Evolutionary conservation across 202 grass and related monocot species (phyloP).

Genomic region (Carex sylvatica): DNA sequence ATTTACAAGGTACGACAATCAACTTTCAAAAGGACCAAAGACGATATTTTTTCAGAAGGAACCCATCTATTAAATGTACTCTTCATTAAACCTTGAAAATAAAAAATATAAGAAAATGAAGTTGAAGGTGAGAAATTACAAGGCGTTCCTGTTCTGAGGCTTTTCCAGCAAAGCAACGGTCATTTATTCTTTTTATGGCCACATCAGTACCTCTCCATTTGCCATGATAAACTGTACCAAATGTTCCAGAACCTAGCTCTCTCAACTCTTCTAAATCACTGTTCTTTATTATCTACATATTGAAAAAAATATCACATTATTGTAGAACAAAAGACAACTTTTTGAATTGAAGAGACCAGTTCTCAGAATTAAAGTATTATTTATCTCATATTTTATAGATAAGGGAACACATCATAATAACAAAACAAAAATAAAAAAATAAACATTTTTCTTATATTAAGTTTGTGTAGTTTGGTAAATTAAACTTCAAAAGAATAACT

Average conservation of each 20-base stretch:
- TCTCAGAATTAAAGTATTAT: neutral
- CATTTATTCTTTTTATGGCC: slow-evolving; percentile 95
- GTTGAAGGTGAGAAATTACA: slow-evolving; percentile 12
- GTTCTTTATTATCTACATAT: slow-evolving; percentile 84
- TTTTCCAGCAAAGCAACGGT: slow-evolving; percentile 84
- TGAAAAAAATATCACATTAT: slow-evolving; percentile 6
- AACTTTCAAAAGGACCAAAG: neutral
- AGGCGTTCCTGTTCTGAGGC: slow-evolving; percentile 78
- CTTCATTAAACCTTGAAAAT: slow-evolving; percentile 15
- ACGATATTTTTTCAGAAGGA: neutral
- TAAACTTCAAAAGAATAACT: neutral
- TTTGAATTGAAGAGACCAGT: neutral
- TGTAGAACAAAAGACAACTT: neutral
- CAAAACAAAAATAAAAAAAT: neutral
- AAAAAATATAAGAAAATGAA: neutral
- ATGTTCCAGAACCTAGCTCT: slow-evolving; percentile 91
- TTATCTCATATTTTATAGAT: neutral
- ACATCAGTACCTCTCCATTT: slow-evolving; percentile 98
- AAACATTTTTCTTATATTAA: neutral
- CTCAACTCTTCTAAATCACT: slow-evolving; percentile 93
- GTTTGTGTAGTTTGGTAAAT: neutral
- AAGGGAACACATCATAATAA: neutral
- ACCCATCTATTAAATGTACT: neutral
- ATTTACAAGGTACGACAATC: neutral
- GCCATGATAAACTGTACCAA: slow-evolving; percentile 96